phyloP scores from a whole-genome alignment of 2,329 filamentous ascomycete species.

The Fusarium tuaranense region DNA sequence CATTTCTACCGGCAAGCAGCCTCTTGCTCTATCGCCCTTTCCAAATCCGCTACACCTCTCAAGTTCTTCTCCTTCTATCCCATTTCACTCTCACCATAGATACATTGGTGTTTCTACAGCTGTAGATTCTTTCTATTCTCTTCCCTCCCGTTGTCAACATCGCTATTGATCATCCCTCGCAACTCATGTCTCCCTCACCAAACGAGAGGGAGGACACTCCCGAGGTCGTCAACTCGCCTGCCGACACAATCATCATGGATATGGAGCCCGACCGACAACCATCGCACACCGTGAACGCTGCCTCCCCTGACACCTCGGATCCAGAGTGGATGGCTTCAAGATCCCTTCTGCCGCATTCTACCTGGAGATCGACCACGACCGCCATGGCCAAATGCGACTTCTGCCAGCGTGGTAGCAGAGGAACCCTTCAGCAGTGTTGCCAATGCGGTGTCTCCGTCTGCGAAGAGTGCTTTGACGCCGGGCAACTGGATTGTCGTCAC shows the following conservation, averaged over 20 bases:
- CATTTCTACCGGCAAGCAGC: background rate
- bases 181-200: background rate
- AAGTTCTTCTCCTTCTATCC: background rate
- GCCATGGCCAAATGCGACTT: conserved; percentile 1
- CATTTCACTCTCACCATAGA: background rate
- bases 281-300: background rate
- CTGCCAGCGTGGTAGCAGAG: background rate
- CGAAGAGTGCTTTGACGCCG: background rate
- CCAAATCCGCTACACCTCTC: background rate
- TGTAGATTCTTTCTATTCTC: background rate
- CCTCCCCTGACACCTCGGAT: background rate
- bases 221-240: background rate
- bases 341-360: background rate
- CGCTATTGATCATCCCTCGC: background rate
- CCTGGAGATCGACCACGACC: background rate
- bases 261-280: background rate
- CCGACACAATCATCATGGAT: background rate
- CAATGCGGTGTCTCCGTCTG: background rate
- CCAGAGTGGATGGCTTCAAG: background rate
- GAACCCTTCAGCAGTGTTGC: background rate
- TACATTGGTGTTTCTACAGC: background rate
- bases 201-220: background rate
- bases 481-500: background rate
- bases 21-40: background rate
- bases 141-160: background rate